Percentiles rank a stretch among this genome's conserved stretches.
Conservation (phyloP, 2,329 filamentous ascomycete genomes). For the Massarina eburnea region DNA sequence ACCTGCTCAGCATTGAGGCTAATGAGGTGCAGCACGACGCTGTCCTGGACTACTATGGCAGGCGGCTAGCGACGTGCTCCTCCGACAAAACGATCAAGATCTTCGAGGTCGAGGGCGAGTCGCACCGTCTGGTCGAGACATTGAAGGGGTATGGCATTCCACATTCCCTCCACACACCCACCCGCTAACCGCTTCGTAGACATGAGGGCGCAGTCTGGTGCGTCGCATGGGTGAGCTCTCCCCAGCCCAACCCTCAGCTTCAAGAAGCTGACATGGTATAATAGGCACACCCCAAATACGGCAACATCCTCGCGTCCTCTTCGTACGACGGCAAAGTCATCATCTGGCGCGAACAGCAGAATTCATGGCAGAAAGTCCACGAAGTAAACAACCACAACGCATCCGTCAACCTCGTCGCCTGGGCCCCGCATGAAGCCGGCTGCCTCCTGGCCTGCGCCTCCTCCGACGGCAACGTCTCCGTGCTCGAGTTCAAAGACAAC, state of each 20-base stretch:
- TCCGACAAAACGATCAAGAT: conserved; percentile 99
- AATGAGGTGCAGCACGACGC: conserved; percentile 77
- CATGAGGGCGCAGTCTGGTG: conserved; percentile 98
- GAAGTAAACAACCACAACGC: conserved; percentile 93
- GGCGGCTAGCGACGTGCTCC: conserved; percentile 92
- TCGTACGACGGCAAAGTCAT: conserved; percentile 98
- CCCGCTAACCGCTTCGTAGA: conserved; percentile 51
- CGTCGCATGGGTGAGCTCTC: conserved; percentile 73
- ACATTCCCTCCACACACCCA: not conserved
- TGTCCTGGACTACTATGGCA: conserved; percentile 96
- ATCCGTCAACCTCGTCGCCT: conserved; percentile 93
- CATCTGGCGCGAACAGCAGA: conserved; percentile 87
- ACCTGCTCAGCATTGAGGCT: conserved; percentile 35
- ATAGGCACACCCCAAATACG: conserved; percentile 91
- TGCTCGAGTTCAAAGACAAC: conserved; percentile 97
- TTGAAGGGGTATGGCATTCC: conserved; percentile 76
- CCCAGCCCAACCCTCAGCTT: conserved; percentile 1
- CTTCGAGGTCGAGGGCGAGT: conserved; percentile 94
- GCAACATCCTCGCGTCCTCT: conserved; percentile 93
- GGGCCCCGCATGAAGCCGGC: conserved; percentile 95
- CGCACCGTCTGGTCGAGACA: conserved; percentile 86
- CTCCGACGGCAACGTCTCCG: conserved; percentile 88
- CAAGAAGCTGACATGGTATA: not conserved
- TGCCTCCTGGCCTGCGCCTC: conserved; percentile 94
- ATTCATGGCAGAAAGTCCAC: conserved; percentile 73